Percentiles rank a stretch among this genome's conserved stretches.
phyloP scores from a whole-genome alignment of 805 yeast species.

The Candida xyloterini region DNA sequence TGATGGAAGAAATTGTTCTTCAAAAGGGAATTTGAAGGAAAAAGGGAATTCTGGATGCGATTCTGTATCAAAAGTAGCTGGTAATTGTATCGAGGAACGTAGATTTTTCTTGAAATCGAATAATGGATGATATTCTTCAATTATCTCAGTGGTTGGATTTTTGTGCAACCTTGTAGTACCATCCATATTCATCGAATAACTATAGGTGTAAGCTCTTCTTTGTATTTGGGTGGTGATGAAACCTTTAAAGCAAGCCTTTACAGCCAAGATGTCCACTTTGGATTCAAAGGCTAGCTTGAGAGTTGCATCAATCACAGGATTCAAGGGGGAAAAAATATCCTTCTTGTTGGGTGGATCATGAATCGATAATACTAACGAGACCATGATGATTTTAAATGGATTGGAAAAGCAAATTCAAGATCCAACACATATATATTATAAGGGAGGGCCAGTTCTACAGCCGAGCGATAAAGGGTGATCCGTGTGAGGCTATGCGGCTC shows the following conservation, averaged over 20 bases:
- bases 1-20: conserved; percentile 16
- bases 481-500: conserved; percentile 3
- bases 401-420: background rate
- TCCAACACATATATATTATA: background rate
- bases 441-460: background rate
- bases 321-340: conserved; percentile 14
- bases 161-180: conserved; percentile 9
- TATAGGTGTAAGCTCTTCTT: conserved; percentile 9
- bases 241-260: conserved; percentile 16
- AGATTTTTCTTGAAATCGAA: conserved; percentile 7
- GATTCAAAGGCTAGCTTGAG: conserved; percentile 9
- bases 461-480: conserved; percentile 4
- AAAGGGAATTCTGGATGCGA: conserved; percentile 7
- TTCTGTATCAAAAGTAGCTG: conserved; percentile 1
- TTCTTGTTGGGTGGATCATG: conserved; percentile 8
- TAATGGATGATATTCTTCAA: conserved; percentile 11
- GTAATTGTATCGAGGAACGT: background rate
- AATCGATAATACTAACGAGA: conserved; percentile 10
- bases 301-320: conserved; percentile 14
- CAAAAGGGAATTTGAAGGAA: conserved; percentile 16
- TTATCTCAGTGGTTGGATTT: conserved; percentile 5
- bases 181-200: conserved; percentile 13
- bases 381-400: conserved; percentile 1
- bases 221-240: conserved; percentile 7
- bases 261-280: conserved; percentile 5